Evolutionary conservation across 2,329 filamentous ascomycete species (phyloP), one percentile per base, ranked within the genome.

Genomic region (Verticillium albo-atrum): DNA sequence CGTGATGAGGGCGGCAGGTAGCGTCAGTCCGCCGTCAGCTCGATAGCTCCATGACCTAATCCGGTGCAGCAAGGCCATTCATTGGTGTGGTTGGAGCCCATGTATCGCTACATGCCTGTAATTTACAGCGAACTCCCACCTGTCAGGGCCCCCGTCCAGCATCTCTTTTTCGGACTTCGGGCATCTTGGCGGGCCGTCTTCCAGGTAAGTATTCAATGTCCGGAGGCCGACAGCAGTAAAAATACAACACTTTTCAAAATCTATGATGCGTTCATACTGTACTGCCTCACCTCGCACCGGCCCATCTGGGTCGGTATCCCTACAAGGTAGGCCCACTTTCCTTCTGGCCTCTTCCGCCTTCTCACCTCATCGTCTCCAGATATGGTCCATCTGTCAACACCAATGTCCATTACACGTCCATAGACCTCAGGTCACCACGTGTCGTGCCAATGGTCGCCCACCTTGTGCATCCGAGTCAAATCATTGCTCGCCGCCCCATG

Each of bases 221-320:
- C 37, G n/a, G 37, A 25, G 37, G 30, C 30, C 20, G 20, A 6
- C 9, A 47, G 9, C n/a, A 23, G 37, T 7, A n/a, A n/a, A 25
- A 23, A 25, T 25, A 47, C 37, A 23, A 9, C 37, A 20, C 37
- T 12, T 25, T 47, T 26, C 9, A n/a, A 28, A 37, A 56, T 56
- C 54, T 56, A 56, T 56, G 54, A 56, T 56, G 54, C 54, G 54
- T 56, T 28, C 54, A 56, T 56, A 15, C 37, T 14, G 17, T 10
- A 27, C 3, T 23, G 17, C 37, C 37, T 4, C 34, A 15, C 14
- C 6, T 14, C 17, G 34, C 37, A 17, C 37, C 23, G 37, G 9
- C 25, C 37, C 9, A 23, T 3, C 37, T 23, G 37, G n/a, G 5
- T 47, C 20, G 20, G 20, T 23, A 47, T 14, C 37, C 37, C 37